Conservation (phyloP, 306 rosid species). For the Rubus parviflorus region DNA sequence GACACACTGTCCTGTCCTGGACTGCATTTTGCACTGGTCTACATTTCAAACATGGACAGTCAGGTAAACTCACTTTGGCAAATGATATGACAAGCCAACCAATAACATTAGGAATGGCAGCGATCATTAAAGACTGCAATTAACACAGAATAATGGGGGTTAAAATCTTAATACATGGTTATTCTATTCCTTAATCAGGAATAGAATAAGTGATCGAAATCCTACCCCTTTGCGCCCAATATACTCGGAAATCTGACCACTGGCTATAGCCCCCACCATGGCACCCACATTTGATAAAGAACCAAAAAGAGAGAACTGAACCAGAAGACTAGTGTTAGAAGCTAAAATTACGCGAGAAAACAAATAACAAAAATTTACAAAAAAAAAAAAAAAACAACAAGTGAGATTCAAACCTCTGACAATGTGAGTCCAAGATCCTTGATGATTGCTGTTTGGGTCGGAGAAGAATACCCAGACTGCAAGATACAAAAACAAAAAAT, state of each 20-base stretch:
- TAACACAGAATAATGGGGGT: slow-evolving; percentile 24
- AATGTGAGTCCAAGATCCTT: slow-evolving; percentile 77
- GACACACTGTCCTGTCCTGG: neutral
- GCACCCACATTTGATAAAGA: slow-evolving; percentile 96
- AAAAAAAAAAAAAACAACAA: neutral
- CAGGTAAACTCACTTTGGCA: slow-evolving; percentile 64
- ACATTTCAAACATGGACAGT: slow-evolving; percentile 6
- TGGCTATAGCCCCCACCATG: slow-evolving; percentile 96
- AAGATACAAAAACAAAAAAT: slow-evolving; percentile 5
- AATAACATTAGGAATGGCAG: slow-evolving; percentile 84
- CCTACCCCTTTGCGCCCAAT: slow-evolving; percentile 96
- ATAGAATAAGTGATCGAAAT: slow-evolving; percentile 2
- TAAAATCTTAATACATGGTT: slow-evolving; percentile 8
- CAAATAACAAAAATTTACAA: neutral
- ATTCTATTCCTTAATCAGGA: neutral
- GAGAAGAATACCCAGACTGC: slow-evolving; percentile 90
- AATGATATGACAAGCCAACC: slow-evolving; percentile 92
- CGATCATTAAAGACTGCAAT: slow-evolving; percentile 86
- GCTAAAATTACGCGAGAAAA: neutral
- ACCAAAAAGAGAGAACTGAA: slow-evolving; percentile 82
- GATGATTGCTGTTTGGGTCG: slow-evolving; percentile 83
- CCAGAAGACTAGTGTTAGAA: slow-evolving; percentile 29
- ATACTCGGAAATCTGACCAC: slow-evolving; percentile 94
- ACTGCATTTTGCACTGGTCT: slow-evolving; percentile 17
- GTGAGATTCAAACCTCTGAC: slow-evolving; percentile 62